Conservation (phyloP, 2,329 filamentous ascomycete species). For the Xylaria sp. region DNA sequence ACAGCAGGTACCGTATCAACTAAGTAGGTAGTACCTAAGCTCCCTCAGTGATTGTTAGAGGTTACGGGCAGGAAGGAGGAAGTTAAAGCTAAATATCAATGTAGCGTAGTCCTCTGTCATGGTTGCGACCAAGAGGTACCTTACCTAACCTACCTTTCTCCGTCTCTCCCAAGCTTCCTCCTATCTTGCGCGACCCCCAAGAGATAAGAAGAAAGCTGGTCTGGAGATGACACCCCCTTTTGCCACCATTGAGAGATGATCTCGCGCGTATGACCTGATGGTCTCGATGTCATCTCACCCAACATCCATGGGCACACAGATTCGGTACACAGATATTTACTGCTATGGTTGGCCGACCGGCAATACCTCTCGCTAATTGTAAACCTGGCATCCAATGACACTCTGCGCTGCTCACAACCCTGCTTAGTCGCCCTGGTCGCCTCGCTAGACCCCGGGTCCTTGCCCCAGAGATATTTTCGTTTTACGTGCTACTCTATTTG, state of each 20-base stretch:
- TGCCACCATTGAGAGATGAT: background rate
- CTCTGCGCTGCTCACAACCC: background rate
- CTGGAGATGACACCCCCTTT: background rate
- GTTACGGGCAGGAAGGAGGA: no score
- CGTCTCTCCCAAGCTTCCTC: background rate
- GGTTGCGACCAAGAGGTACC: no score
- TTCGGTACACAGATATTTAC: background rate
- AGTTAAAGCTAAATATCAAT: no score
- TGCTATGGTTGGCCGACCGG: background rate
- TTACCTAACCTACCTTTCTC: no score
- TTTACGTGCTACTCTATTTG: constrained; percentile 4
- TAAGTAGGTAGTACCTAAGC: background rate
- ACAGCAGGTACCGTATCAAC: no score
- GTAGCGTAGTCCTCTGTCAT: no score
- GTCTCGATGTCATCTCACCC: background rate
- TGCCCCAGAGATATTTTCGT: constrained; percentile 3
- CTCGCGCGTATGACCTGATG: constrained; percentile 12
- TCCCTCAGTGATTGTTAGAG: background rate
- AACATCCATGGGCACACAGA: no score
- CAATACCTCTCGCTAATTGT: background rate
- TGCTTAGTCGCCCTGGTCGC: constrained; percentile 16
- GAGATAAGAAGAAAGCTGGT: constrained; percentile 4
- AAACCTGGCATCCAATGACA: constrained; percentile 18
- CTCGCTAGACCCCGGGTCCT: constrained; percentile 13
- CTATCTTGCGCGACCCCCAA: constrained; percentile 3